Evolutionary conservation across 192 early-diverging fungal species (phyloP).

Genomic region (Allomyces javanicus): DNA sequence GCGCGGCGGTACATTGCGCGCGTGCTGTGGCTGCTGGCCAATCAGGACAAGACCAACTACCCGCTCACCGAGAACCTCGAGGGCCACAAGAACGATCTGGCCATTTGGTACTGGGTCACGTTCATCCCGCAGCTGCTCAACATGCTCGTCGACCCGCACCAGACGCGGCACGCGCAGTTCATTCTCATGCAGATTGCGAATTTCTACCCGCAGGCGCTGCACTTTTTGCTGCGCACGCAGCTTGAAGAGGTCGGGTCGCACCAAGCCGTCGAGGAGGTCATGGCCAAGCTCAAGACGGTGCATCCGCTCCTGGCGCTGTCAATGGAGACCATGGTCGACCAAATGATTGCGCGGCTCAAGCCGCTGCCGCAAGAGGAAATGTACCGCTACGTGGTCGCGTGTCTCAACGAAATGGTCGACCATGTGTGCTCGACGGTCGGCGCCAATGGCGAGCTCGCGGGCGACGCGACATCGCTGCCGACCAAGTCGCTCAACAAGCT

Average conservation of each 20-base stretch:
- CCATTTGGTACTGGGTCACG: slow-evolving; percentile 95
- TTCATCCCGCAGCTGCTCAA: slow-evolving; percentile 89
- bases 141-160: slow-evolving; percentile 52
- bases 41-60: slow-evolving; percentile 59
- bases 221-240: slow-evolving; percentile 82
- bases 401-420: slow-evolving; percentile 47
- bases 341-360: slow-evolving; percentile 83
- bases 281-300: slow-evolving; percentile 82
- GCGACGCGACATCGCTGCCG: background rate
- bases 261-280: slow-evolving; percentile 81
- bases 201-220: slow-evolving; percentile 64
- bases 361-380: slow-evolving; percentile 94
- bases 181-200: slow-evolving; percentile 90
- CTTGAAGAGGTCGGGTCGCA: slow-evolving; percentile 64
- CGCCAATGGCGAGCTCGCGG: background rate
- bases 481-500: background rate
- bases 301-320: slow-evolving; percentile 82
- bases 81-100: slow-evolving; percentile 72
- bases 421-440: background rate
- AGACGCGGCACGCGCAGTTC: slow-evolving; percentile 43
- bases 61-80: slow-evolving; percentile 65
- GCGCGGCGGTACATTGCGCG: slow-evolving; percentile 79
- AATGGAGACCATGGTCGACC: slow-evolving; percentile 98
- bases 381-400: slow-evolving; percentile 78
- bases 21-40: slow-evolving; percentile 75